Base-by-base conservation (phyloP, 306 rosid species). In the Quercus gilva region DNA sequence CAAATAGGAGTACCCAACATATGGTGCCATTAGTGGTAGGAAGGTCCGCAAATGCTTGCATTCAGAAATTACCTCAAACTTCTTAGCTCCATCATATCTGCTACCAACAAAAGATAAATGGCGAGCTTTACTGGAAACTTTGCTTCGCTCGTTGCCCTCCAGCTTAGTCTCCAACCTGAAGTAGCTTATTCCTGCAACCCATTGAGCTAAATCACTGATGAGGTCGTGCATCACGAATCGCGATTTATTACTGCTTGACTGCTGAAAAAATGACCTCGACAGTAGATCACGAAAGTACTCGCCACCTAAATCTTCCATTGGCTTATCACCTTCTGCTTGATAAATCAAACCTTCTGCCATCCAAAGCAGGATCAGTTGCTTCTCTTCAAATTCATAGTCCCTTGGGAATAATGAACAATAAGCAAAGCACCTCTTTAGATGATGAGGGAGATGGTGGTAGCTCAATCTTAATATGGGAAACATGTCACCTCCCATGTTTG, bases 391-490 rank as follows among this genome's bases (percentile, higher is more conserved):
- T 2, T 0, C 3, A 9, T 2, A 0, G 31, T 49, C 33, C 31
- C 63, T 76, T 1, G 61, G 61, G 52, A 76, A 76, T 33, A 76
- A 18, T 18, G 79, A 59, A 63, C 71, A 51, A 13, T 45, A 76
- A 33, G 63, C 73, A 63, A 76, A 76, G 55, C 79, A 76, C 13
- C 20, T 72, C 13, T 31, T 76, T 33, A 61, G 12, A 1, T 64
- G 45, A 19, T 12, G 1, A 3, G 79, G 59, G 45, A 76, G 65
- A 49, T 64, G n/a, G 26, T 45, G 29, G 23, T 76, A 76, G 33
- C 79, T 63, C 12, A 76, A 19, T 25, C 52, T 63, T 41, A 76
- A 49, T 0, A 61, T 72, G 45, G 79, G 63, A 7, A 76, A 1
- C 1, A 76, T 26, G 2, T 45, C 26, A 28, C 19, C 12, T 5